These are phyloP conservation scores for Craterostigma plantagineum DNA, from an alignment of 257 asterid species.

Conservation along the genomic window DNA sequence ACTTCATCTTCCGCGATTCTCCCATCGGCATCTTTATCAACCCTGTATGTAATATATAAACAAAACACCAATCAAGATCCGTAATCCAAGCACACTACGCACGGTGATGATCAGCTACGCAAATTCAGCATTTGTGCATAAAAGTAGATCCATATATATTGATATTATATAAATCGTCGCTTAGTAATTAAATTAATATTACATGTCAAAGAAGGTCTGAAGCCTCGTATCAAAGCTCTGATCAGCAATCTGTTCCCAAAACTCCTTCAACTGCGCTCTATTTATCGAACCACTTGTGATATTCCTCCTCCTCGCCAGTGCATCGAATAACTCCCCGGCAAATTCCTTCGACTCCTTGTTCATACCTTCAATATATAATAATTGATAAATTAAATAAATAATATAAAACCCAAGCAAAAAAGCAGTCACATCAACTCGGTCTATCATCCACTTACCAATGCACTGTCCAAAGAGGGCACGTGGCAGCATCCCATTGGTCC, in stretches of 20 bases:
- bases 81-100: too few species aligned
- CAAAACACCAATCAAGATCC: background rate
- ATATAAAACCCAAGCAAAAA: background rate
- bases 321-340: slow-evolving; percentile 70
- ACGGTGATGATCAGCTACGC: too few species aligned
- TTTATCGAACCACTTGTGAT: slow-evolving; percentile 37
- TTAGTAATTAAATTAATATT: slow-evolving; percentile 6
- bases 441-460: slow-evolving; percentile 32
- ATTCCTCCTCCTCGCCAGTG: slow-evolving; percentile 53
- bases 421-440: background rate
- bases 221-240: slow-evolving; percentile 86
- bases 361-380: slow-evolving; percentile 43
- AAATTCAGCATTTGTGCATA: too few species aligned
- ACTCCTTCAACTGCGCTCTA: slow-evolving; percentile 50
- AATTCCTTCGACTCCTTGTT: slow-evolving; percentile 67
- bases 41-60: slow-evolving; percentile 39
- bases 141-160: background rate
- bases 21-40: slow-evolving; percentile 97
- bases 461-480: slow-evolving; percentile 64
- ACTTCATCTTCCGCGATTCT: slow-evolving; percentile 87
- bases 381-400: background rate
- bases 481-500: slow-evolving; percentile 43
- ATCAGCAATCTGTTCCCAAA: slow-evolving; percentile 76
- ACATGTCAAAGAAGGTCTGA: slow-evolving; percentile 93
- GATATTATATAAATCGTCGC: too few species aligned